phyloP scores from a whole-genome alignment of 305 asterid species.

The Solanum hybrid region DNA sequence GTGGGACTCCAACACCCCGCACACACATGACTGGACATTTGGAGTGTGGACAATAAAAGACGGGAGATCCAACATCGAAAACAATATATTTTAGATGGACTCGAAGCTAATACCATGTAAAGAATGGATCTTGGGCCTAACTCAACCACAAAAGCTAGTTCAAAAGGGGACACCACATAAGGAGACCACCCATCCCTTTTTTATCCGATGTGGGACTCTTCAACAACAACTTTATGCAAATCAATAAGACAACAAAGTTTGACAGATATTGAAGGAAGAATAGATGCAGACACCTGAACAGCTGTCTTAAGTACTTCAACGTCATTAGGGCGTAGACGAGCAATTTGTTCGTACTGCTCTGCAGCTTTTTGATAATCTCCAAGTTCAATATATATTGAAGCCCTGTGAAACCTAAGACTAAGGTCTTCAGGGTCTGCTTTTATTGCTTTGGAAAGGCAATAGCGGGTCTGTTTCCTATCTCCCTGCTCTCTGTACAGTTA shows the following conservation, averaged over 20 bases:
- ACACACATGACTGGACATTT: neutral
- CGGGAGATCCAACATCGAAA: neutral
- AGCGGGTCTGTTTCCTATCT: neutral
- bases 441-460: conserved; percentile 15
- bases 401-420: conserved; percentile 5
- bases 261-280: neutral
- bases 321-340: neutral
- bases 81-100: neutral
- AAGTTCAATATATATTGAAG: conserved; percentile 14
- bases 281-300: neutral
- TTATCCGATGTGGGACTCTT: neutral
- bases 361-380: conserved; percentile 14
- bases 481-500: conserved; percentile 8
- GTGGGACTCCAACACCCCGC: neutral
- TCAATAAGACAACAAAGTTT: neutral
- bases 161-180: neutral
- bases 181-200: neutral
- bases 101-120: neutral
- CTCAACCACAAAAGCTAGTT: neutral
- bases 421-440: conserved; percentile 10
- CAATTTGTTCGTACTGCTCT: conserved; percentile 10
- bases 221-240: neutral
- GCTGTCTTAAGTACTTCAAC: neutral
- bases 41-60: neutral
- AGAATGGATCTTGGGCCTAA: neutral